These are phyloP conservation scores for Hylodesmum podocarpum DNA, from an alignment of 306 rosid genomes.

Conservation along the genomic window DNA sequence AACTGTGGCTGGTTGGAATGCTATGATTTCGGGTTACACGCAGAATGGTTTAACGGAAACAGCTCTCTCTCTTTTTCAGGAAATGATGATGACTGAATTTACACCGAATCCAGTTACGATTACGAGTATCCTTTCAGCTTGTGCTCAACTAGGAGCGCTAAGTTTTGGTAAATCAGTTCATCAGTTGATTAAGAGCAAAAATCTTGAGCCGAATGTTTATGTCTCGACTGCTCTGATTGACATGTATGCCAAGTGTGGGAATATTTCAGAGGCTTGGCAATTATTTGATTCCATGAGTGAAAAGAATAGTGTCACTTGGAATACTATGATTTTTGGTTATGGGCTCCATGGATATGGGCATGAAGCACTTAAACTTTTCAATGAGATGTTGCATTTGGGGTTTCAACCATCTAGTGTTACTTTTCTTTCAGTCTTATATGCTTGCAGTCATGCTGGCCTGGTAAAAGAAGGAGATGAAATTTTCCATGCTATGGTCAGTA, in stretches of 20 bases:
- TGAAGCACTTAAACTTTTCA: constrained; percentile 75
- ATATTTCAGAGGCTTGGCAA: constrained; percentile 64
- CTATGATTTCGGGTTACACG: constrained; percentile 91
- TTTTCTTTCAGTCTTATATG: constrained; percentile 79
- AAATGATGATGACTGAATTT: constrained; percentile 75
- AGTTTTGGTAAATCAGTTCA: constrained; percentile 91
- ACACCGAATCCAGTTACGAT: constrained; percentile 74
- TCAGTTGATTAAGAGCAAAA: constrained; percentile 62
- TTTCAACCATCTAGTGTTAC: constrained; percentile 68
- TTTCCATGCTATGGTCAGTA: constrained; percentile 69
- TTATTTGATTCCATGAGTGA: constrained; percentile 70
- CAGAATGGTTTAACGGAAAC: constrained; percentile 84
- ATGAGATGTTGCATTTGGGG: constrained; percentile 63
- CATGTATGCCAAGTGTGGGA: constrained; percentile 97
- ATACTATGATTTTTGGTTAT: constrained; percentile 89
- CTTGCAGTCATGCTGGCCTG: constrained; percentile 96
- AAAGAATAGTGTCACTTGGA: constrained; percentile 90
- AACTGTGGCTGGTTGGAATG: constrained; percentile 87
- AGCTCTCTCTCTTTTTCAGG: constrained; percentile 78
- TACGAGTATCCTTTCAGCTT: constrained; percentile 88
- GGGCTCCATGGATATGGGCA: constrained; percentile 93
- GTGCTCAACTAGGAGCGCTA: constrained; percentile 89
- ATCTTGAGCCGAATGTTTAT: constrained; percentile 70
- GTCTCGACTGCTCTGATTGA: constrained; percentile 83
- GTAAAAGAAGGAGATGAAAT: constrained; percentile 76